Base-by-base conservation (phyloP, 257 asterid species). In the Cordia subcordata region DNA sequence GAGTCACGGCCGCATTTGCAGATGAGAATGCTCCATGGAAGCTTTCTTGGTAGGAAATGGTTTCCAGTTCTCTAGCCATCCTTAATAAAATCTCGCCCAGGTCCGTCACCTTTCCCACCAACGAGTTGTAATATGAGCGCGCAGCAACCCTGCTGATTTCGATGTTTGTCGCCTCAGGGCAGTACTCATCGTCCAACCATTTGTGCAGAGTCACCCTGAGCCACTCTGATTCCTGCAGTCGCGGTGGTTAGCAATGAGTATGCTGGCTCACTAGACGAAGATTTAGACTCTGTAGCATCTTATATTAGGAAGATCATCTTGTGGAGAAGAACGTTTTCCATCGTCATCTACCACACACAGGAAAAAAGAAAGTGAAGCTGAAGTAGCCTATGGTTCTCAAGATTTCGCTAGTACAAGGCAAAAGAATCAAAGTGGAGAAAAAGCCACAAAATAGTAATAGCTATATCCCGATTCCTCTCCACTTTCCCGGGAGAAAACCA, bases 11-110 rank as follows among this genome's bases (percentile, higher is more conserved):
- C 49, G 97, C 97, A 73, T 90, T 90, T 62, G 97, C 96, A 3
- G 97, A 76, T 42, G 97, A 82, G 69, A 85, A 90, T 59, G 97
- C 97, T 65, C 97, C 97, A 21, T 87, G 97, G 66, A 90, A 90
- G 86, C 96, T 90, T 70, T 90, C 96, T 71, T 90, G 88, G 71
- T 90, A 90, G 38, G 96, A 90, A 65, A 90, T 77, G 22, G 96
- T 76, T 62, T 86, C 90, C 81, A 90, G 62, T 40, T 85, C 95
- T 22, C 66, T 39, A 32, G 86, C 97, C 95, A 90, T 85, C 55
- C 64, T 79, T 60, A 90, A 55, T 76, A 90, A 65, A 55, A 90
- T 90, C 57, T 87, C 96, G 15, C 97, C 97, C 63, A 85, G 35
- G 63, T 87, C 97, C 22, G 62, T 75, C 71, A 79, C 74, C 49